Evolutionary conservation across 495 filamentous ascomycete species (phyloP).

Genomic region (Penicillium dipodomyicola): DNA sequence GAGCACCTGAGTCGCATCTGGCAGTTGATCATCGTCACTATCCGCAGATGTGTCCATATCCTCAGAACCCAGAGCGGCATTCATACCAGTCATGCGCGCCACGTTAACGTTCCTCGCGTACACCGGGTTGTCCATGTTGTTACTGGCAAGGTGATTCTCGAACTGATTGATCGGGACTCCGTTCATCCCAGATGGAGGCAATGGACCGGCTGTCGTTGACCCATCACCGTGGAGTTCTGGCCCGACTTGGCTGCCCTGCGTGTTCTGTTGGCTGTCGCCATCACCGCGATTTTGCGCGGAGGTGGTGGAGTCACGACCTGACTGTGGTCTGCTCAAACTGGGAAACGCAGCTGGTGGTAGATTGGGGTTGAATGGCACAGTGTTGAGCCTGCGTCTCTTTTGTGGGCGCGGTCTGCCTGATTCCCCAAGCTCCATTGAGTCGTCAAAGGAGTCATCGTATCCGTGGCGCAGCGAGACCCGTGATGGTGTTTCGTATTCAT

Average conservation of each 20-base stretch:
- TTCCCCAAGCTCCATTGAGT: neutral
- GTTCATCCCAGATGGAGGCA: neutral
- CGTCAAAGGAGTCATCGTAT: neutral
- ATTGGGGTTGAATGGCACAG: conserved; percentile 40
- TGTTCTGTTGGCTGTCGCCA: neutral
- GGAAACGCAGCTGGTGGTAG: conserved; percentile 46
- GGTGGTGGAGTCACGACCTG: neutral
- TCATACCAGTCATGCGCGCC: conserved; percentile 19
- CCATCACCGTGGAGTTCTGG: neutral
- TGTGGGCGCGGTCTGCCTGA: neutral
- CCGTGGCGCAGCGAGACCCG: neutral
- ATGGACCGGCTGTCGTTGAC: neutral
- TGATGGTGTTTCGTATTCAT: conserved; percentile 4
- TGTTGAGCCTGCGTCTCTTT: conserved; percentile 3
- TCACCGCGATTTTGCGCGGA: neutral
- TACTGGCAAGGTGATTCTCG: conserved; percentile 35
- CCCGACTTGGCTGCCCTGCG: neutral
- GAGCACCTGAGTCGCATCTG: conserved; percentile 10
- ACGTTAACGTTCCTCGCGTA: conserved; percentile 38
- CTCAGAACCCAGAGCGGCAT: conserved; percentile 9
- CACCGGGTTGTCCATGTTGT: conserved; percentile 35
- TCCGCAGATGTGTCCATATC: conserved; percentile 20
- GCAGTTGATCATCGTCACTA: conserved; percentile 21
- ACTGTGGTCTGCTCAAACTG: conserved; percentile 28
- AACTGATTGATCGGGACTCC: conserved; percentile 17